Evolutionary conservation across 164 flowering plant genomes (phyloP), one percentile per base, ranked within the genome.

Genomic region (Piper longum): DNA sequence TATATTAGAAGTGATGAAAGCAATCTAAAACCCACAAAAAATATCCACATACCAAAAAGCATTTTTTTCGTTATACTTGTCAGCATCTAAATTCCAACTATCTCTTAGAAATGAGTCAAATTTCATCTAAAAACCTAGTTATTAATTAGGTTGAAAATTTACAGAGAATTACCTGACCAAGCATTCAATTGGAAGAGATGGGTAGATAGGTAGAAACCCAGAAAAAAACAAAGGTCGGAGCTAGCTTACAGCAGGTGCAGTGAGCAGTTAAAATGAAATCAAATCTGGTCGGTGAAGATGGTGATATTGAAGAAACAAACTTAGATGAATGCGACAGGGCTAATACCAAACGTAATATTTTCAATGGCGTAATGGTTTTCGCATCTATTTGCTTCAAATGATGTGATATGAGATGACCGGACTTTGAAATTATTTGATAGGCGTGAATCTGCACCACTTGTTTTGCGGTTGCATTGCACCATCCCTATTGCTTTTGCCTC

Each of bases 361-460:
- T 56, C 54, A 39, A 57, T 18, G 39, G 39, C 36, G 40, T n/a
- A 57, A 11, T 57, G 59, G 60, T 57, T 26, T 57, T 48, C 52
- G 52, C 52, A 48, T 48, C 52, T 48, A 48, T 48, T 48, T 48
- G 48, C 11, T 5, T 48, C 14, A 12, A 48, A 8, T 48, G 52
- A 48, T 48, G 52, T 48, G 52, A 48, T 26, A 57, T 54, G 42
- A 51, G 11, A 26, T 55, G 52, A 51, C 63, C 54, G 18, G 59
- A 19, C 72, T 51, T 16, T 51, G 52, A 66, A 74, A 75, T 68
- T 66, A 74, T 69, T 73, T 57, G 76, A 61, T 65, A 66, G 70
- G 80, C 48, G 66, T 71, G 69, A 58, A 67, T 51, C 54, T 52
- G 63, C 44, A 72, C 75, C 86, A 81, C 80, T 72, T 82, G 86